Percentiles rank a stretch among this genome's conserved stretches.
phyloP scores from a whole-genome alignment of 2,329 filamentous ascomycete genomes.

The Hymenoscyphus occultus region DNA sequence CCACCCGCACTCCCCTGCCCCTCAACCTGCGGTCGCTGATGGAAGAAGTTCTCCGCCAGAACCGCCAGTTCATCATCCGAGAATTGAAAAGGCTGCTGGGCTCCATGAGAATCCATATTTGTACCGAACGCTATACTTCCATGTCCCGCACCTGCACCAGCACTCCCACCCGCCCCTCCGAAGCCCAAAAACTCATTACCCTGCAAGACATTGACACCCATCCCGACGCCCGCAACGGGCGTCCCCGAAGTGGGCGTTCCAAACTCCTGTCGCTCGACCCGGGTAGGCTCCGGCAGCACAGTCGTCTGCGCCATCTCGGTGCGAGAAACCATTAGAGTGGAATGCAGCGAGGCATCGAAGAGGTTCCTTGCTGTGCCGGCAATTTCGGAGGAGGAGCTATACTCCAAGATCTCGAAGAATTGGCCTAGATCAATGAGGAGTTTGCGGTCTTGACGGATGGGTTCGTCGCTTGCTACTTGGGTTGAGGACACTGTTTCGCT shows the following conservation, averaged over 20 bases:
- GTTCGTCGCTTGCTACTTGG: conserved; percentile 36
- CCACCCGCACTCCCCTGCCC: conserved; percentile 23
- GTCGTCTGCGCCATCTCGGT: conserved; percentile 43
- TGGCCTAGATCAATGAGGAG: conserved; percentile 45
- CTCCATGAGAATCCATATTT: not conserved
- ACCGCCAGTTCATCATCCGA: conserved; percentile 45
- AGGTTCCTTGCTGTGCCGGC: conserved; percentile 38
- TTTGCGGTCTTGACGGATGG: conserved; percentile 34
- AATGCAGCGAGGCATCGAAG: conserved; percentile 43
- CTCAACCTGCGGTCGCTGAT: conserved; percentile 37
- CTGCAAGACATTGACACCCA: conserved; percentile 2
- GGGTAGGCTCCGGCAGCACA: conserved; percentile 43
- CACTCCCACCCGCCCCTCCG: not conserved
- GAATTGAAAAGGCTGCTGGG: conserved; percentile 22
- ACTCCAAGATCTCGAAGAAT: conserved; percentile 49
- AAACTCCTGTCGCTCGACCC: conserved; percentile 37
- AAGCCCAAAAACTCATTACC: not conserved
- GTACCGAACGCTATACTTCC: too few species aligned
- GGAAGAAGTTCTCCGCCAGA: conserved; percentile 47
- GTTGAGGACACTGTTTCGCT: conserved; percentile 45
- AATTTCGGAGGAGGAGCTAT: conserved; percentile 42
- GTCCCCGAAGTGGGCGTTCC: conserved; percentile 21
- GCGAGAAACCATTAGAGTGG: conserved; percentile 28
- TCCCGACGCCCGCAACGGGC: conserved; percentile 25
- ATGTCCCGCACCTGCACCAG: not conserved